Base-by-base conservation (phyloP, 768 basidiomycete genomes). In the Mycena alexandri region DNA sequence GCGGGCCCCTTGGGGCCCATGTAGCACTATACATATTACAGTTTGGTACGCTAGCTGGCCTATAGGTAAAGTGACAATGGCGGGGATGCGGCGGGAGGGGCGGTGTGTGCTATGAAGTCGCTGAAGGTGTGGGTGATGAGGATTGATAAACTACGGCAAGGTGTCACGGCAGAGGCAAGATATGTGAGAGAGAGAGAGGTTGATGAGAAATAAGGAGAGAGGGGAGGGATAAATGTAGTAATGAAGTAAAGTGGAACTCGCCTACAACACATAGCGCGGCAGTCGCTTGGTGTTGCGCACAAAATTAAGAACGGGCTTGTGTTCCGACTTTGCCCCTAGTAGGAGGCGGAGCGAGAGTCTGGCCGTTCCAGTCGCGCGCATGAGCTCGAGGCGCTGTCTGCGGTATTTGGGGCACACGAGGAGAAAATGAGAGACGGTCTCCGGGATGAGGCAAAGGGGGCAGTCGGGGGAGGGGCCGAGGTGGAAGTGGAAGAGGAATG, bases 401-500 rank as follows among this genome's bases (percentile, higher is more conserved):
- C 44, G 57, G 33, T 33, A 59, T 12, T 1, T 7, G 1, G 44
- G 57, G 44, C 57, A 59, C 1, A n/a, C 12, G 1, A 59, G 44
- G 14, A 59, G 44, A 43, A 36, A 59, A 34, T 59, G 57, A n/a
- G 57, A 22, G 5, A 59, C 57, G 5, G 44, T 47, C 9, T 59
- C 57, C n/a, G 44, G 57, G 0, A 24, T 19, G 46, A 16, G 29
- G n/a, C 57, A 47, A 17, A 46, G 44, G 5, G 44, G 34, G 44
- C 54, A 55, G 36, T 21, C 5, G 21, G 54, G 21, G 21, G 36
- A 41, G 10, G 54, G 38, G 47, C 21, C 14, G 21, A 24, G 21
- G 21, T 16, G 16, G 21, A 48, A 48, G 47, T n/a, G 47, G 47
- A 29, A 19, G 21, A 55, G 54, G 54, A 29, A 42, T 5, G 54